Evolutionary conservation across 495 filamentous ascomycete genomes (phyloP).

Genomic region (Bryoglossum gracile): DNA sequence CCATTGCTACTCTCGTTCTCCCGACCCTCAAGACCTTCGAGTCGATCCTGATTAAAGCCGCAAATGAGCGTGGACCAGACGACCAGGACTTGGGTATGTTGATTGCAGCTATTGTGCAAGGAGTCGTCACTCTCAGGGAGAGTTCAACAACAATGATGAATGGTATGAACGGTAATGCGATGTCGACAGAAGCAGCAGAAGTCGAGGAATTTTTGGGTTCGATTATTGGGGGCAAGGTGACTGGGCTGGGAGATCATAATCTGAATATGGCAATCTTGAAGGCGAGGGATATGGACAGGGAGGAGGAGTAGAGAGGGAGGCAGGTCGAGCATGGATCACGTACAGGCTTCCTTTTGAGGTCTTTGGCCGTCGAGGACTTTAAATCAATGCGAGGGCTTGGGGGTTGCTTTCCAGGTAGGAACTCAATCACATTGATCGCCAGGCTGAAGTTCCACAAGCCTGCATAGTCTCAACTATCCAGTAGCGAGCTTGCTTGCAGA

Average conservation of each 20-base stretch:
- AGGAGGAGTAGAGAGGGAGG: no score
- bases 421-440: no score
- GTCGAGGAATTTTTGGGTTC: slow-evolving; percentile 48
- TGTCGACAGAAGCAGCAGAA: slow-evolving; percentile 43
- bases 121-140: slow-evolving; percentile 34
- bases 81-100: slow-evolving; percentile 41
- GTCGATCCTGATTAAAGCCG: slow-evolving; percentile 51
- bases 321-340: no score
- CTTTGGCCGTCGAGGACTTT: no score
- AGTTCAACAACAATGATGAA: slow-evolving; percentile 34
- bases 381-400: no score
- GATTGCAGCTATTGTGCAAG: slow-evolving; percentile 51
- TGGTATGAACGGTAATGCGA: slow-evolving; percentile 32
- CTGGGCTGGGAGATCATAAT: slow-evolving; percentile 40
- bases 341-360: no score
- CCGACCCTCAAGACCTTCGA: slow-evolving; percentile 77
- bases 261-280: slow-evolving; percentile 46
- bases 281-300: slow-evolving; percentile 25
- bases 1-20: slow-evolving; percentile 70
- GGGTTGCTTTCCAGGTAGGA: no score
- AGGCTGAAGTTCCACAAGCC: no score
- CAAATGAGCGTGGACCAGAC: slow-evolving; percentile 49
- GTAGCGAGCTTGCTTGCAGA: no score
- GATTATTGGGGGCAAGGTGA: slow-evolving; percentile 53
- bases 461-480: no score